These are phyloP conservation scores for Acrocalymma vagum DNA, from an alignment of 2,329 filamentous ascomycete genomes.

Conservation along the genomic window DNA sequence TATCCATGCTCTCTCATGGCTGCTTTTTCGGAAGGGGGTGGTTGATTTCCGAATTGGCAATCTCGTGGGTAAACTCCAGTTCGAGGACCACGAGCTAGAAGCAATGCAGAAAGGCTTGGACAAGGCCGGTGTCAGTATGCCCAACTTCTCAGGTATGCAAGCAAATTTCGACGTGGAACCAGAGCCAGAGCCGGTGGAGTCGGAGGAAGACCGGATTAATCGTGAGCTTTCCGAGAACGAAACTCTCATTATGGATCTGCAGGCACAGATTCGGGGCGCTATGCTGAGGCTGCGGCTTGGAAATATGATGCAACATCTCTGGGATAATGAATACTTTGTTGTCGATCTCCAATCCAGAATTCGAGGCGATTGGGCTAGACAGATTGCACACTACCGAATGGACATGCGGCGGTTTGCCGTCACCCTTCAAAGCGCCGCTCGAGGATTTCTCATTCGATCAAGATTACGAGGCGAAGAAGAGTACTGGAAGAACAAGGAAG, in stretches of 20 bases:
- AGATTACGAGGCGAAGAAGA: conserved; percentile 69
- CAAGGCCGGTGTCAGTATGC: conserved; percentile 94
- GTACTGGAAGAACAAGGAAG: conserved; percentile 75
- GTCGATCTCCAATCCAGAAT: conserved; percentile 86
- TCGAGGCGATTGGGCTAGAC: conserved; percentile 85
- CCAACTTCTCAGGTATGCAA: conserved; percentile 96
- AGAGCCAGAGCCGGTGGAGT: conserved; percentile 78
- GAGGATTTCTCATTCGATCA: conserved; percentile 78
- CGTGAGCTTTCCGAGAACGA: conserved; percentile 84
- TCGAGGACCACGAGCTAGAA: conserved; percentile 96
- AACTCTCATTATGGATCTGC: conserved; percentile 76
- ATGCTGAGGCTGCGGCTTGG: conserved; percentile 79
- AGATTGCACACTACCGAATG: conserved; percentile 82
- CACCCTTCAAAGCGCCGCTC: conserved; percentile 78
- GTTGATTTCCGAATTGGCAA: conserved; percentile 97
- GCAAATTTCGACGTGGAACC: conserved; percentile 93
- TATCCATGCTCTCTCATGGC: conserved; percentile 95
- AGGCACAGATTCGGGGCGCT: conserved; percentile 86
- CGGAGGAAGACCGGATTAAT: conserved; percentile 87
- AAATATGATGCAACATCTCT: conserved; percentile 84
- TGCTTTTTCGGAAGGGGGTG: conserved; percentile 94
- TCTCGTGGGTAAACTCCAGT: conserved; percentile 93
- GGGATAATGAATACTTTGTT: conserved; percentile 82
- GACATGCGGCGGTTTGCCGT: conserved; percentile 84
- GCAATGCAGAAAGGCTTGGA: conserved; percentile 97